Base-by-base conservation (phyloP, 2,329 filamentous ascomycete species). In the Calycina herbarum region DNA sequence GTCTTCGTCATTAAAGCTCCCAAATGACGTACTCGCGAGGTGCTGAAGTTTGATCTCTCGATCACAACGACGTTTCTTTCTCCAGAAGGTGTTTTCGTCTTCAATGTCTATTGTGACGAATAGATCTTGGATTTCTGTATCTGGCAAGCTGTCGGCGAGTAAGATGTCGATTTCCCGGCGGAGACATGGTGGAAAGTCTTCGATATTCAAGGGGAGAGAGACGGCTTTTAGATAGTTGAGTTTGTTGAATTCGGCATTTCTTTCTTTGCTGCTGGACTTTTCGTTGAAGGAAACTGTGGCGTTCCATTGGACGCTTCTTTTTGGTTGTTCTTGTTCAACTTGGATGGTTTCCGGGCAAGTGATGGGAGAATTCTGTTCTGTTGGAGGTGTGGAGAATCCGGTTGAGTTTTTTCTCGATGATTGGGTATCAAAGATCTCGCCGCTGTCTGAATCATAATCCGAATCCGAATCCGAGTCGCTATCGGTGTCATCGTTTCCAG, bases 31-130 rank as follows among this genome's bases (percentile, higher is more conserved):
- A 10, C 48, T 54, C 1, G 48, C 48, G 8, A 54, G 13, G 5
- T 20, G 48, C 27, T 54, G 48, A 54, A 54, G 20, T 13, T 27
- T 54, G 20, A 54, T 13, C 48, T 24, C 48, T 24, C 10, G n/a
- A 54, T 54, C 48, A 54, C 48, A 54, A 5, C 48, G n/a, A 5
- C 20, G n/a, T 54, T 54, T 54, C 48, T 54, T 54, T 24, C 48
- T 24, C 48, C 48, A 54, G 10, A 54, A 54, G 20, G 48, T 13
- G 4, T 54, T 13, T 27, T 54, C 48, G 24, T 54, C 48, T 13
- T 27, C 20, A 29, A 54, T 10, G 4, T 54, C 4, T 13, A 54
- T 13, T 2, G 10, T 24, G 7, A 54, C 10, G 48, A 54, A 54
- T 10, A 54, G 20, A 54, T 54, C 48, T 13, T 54, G 20, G 10